Evolutionary conservation across 179 eudicot species (phyloP).

Genomic region (Silene coronaria): DNA sequence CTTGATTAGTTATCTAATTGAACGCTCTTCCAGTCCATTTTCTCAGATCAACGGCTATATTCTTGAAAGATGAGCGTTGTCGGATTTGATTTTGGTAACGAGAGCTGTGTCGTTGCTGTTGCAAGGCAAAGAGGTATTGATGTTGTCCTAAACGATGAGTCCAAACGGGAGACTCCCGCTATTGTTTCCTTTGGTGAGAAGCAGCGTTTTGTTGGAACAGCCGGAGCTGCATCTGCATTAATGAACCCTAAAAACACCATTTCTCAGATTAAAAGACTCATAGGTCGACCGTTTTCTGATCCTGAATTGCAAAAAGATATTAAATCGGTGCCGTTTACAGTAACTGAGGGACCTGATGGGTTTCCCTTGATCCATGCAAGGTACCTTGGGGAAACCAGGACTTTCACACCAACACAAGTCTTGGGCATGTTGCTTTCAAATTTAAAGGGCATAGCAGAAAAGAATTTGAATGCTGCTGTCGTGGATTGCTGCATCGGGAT

Average conservation of each 20-base stretch:
- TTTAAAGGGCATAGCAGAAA: conserved; percentile 78
- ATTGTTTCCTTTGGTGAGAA: conserved; percentile 88
- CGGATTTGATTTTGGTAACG: conserved; percentile 91
- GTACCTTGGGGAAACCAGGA: conserved; percentile 60
- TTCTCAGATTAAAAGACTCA: conserved; percentile 75
- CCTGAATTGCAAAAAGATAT: conserved; percentile 81
- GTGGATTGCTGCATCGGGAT: conserved; percentile 91
- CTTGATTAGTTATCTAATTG: background rate
- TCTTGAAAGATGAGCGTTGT: conserved; percentile 73
- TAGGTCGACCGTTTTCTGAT: conserved; percentile 71
- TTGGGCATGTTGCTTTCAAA: conserved; percentile 78
- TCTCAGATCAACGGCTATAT: conserved; percentile 4
- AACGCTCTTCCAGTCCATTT: background rate
- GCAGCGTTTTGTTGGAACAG: conserved; percentile 83
- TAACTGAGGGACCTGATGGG: conserved; percentile 84
- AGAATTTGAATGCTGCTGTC: conserved; percentile 78
- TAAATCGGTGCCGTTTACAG: conserved; percentile 62
- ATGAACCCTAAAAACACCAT: conserved; percentile 89
- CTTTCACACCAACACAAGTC: conserved; percentile 79
- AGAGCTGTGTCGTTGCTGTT: conserved; percentile 87
- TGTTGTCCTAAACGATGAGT: conserved; percentile 91
- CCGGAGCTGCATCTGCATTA: conserved; percentile 85
- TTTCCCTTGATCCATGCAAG: conserved; percentile 72
- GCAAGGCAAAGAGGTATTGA: conserved; percentile 93
- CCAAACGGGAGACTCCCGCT: conserved; percentile 85